Evolutionary conservation across 139 green algal species (phyloP).

Genomic region (Tetradesmus obliquus): DNA sequence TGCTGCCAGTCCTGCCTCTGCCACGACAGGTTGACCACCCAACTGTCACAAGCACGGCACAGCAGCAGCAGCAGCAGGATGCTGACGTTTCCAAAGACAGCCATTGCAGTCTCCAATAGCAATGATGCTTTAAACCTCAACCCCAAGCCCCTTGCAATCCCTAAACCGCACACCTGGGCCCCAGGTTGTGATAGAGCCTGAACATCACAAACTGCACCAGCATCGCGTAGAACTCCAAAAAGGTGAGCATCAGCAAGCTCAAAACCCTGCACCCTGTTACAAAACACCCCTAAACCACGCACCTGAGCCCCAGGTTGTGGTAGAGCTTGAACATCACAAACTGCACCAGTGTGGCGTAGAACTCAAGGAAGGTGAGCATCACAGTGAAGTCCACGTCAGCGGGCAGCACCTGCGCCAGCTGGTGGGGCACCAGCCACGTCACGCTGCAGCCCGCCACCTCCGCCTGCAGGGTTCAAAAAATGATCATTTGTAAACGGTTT

Average conservation of each 20-base stretch:
- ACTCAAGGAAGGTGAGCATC: constrained; percentile 99
- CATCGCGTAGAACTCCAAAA: constrained; percentile 97
- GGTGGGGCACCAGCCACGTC: constrained; percentile 98
- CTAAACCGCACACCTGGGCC: constrained; percentile 54
- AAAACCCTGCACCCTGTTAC: constrained; percentile 58
- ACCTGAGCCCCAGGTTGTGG: constrained; percentile 79
- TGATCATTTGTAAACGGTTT: too few relatives aligned
- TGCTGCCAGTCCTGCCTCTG: background rate
- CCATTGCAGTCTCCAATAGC: background rate
- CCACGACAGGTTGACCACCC: too few relatives aligned
- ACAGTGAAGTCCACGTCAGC: constrained; percentile 97
- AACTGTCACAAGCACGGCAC: background rate
- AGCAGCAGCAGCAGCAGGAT: background rate
- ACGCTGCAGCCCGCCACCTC: constrained; percentile 92
- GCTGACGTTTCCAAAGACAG: background rate
- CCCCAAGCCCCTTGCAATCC: background rate
- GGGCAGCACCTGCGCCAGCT: constrained; percentile 88
- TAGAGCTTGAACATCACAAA: constrained; percentile 99
- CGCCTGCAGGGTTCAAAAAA: constrained; percentile 66
- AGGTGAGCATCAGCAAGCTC: constrained; percentile 94
- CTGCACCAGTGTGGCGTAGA: constrained; percentile 92
- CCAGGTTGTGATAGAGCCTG: constrained; percentile 94
- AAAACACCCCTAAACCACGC: constrained; percentile 12
- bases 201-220: constrained; percentile 96
- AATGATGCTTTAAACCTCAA: background rate